Percentiles rank a stretch among this genome's conserved stretches.
These are phyloP conservation scores for Xanthoconium separans DNA, from an alignment of 1,284 basidiomycete genomes.

Conservation along the genomic window DNA sequence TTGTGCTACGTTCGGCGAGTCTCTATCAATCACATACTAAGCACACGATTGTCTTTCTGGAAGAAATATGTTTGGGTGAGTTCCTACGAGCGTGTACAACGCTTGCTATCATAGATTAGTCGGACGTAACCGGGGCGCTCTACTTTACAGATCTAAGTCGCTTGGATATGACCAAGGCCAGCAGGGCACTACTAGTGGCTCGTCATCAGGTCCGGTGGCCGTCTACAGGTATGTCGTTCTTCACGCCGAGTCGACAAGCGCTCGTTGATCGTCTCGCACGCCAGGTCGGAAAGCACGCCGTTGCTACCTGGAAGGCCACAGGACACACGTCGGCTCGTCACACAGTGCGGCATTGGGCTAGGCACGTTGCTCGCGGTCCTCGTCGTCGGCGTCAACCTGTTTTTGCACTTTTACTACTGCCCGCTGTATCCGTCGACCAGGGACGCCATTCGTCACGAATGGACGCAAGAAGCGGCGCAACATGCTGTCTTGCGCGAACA, in stretches of 20 bases:
- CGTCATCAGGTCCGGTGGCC: too few species aligned
- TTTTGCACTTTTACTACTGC: constrained; percentile 9
- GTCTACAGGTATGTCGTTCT: too few species aligned
- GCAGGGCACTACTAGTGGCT: too few species aligned
- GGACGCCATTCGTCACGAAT: constrained; percentile 9
- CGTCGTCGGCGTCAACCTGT: not conserved
- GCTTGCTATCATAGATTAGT: too few species aligned
- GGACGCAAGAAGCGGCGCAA: constrained; percentile 9
- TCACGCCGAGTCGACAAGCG: too few species aligned
- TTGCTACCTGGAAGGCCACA: constrained; percentile 1
- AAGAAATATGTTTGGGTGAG: constrained; percentile 6
- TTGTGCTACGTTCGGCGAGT: too few species aligned
- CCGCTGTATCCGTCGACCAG: constrained; percentile 13
- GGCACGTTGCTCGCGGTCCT: not conserved
- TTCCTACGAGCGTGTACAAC: not conserved
- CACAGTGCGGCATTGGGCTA: not conserved
- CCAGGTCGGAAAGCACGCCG: not conserved
- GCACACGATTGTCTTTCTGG: too few species aligned
- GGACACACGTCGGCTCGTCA: not conserved
- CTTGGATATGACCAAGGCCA: not conserved
- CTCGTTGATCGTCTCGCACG: too few species aligned
- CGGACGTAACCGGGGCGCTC: not conserved
- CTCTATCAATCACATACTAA: too few species aligned
- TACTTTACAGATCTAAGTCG: not conserved
- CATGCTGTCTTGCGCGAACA: not conserved